These are phyloP conservation scores for Claviceps sp. DNA, from an alignment of 2,329 filamentous ascomycete species.

Conservation along the genomic window DNA sequence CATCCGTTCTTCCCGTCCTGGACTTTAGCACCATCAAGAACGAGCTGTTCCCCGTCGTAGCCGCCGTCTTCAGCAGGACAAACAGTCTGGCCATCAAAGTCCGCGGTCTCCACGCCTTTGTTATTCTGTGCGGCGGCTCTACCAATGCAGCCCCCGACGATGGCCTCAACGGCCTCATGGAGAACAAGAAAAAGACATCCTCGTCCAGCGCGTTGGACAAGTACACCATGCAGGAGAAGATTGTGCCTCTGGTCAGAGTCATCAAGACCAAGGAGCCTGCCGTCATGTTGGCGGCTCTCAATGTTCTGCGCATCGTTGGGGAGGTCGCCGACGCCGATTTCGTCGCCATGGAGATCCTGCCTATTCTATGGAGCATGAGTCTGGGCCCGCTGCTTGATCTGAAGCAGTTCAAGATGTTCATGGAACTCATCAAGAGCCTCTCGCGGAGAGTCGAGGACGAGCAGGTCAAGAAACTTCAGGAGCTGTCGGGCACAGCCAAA, in stretches of 20 bases:
- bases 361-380: constrained; percentile 82
- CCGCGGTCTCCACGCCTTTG: constrained; percentile 78
- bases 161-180: constrained; percentile 58
- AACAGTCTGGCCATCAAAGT: constrained; percentile 93
- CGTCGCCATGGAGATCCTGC: constrained; percentile 79
- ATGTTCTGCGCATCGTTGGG: constrained; percentile 73
- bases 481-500: constrained; percentile 52
- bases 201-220: constrained; percentile 81
- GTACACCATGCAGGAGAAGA: constrained; percentile 96
- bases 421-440: constrained; percentile 72
- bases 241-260: constrained; percentile 74
- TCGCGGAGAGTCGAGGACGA: constrained; percentile 76
- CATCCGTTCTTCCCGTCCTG: constrained; percentile 69
- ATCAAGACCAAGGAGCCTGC: constrained; percentile 98
- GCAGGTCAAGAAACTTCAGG: constrained; percentile 76
- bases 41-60: constrained; percentile 86
- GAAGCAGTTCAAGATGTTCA: constrained; percentile 77
- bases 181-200: constrained; percentile 46
- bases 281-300: constrained; percentile 87
- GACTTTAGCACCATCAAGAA: constrained; percentile 97
- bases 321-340: constrained; percentile 77
- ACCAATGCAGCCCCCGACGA: constrained; percentile 33
- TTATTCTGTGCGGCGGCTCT: constrained; percentile 73
- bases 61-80: constrained; percentile 80
- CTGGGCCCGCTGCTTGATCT: constrained; percentile 80